These are phyloP conservation scores for Aspergillus costaricaensis DNA, from an alignment of 2,329 filamentous ascomycete genomes.

Conservation along the genomic window DNA sequence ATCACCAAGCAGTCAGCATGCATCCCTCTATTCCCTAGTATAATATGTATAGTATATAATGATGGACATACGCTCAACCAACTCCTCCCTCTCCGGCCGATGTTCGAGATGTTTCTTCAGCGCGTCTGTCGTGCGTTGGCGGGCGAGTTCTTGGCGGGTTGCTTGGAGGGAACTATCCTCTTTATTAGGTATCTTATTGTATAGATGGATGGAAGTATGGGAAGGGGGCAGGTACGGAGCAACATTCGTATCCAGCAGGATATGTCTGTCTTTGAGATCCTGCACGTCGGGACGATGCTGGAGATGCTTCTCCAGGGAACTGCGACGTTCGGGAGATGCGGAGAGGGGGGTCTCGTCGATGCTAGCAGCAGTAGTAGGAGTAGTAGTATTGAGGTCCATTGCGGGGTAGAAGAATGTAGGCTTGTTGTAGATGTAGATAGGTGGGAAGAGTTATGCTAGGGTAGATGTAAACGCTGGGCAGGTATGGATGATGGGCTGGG, in stretches of 20 bases:
- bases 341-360: constrained; percentile 63
- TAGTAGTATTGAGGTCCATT: constrained; percentile 16
- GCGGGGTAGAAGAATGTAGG: constrained; percentile 1
- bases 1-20: too few species aligned
- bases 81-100: constrained; percentile 68
- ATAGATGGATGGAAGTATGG: neutral
- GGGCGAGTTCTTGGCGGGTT: constrained; percentile 63
- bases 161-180: constrained; percentile 61
- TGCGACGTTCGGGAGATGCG: constrained; percentile 53
- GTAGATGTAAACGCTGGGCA: neutral
- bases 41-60: too few species aligned
- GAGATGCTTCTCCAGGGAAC: constrained; percentile 73
- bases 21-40: too few species aligned
- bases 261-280: constrained; percentile 69
- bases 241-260: constrained; percentile 66
- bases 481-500: neutral
- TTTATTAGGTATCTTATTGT: neutral
- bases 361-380: constrained; percentile 13
- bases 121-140: constrained; percentile 63
- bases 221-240: constrained; percentile 56
- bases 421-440: neutral
- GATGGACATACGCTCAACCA: constrained; percentile 69
- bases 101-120: constrained; percentile 66
- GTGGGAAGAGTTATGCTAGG: neutral
- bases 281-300: constrained; percentile 67